Base-by-base conservation (phyloP, 352 stramenopile genomes). In the Globisporangium emineosum region DNA sequence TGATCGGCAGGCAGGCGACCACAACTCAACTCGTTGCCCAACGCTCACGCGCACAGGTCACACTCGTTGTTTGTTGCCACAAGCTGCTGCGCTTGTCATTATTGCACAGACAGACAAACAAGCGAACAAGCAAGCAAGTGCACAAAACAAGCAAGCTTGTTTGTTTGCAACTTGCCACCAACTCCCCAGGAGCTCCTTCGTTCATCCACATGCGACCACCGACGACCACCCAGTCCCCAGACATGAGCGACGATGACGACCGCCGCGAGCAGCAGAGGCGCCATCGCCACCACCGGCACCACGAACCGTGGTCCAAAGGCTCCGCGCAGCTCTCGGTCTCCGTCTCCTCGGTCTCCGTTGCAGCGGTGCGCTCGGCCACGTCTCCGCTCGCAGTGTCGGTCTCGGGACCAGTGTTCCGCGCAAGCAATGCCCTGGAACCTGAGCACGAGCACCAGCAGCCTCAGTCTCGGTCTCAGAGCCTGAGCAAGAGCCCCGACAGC, bases 321-420 rank as follows among this genome's bases (percentile, higher is more conserved):
- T 43, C 19, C 17, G 6, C n/a, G 2, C 43, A 23, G 7, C 19
- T 23, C 43, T 51, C 43, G 9, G 43, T 23, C 43, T 51, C 43
- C 43, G n/a, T 23, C 5, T 45, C 37, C 51, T 57, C 51, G 25
- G 30, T n/a, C 7, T 25, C 51, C 35, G 51, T 33, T 33, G 23
- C 50, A 19, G 3, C 27, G 17, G n/a, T 19, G 27, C 35, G 51
- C 10, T 57, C 53, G 2, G 17, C 43, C 21, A 43, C 27, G 54
- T 63, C 62, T 19, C 62, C 53, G 42, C 62, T 67, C 55, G 54
- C 62, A 19, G 62, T 58, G 15, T 67, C 62, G 13, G 54, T 67
- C 19, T 67, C 62, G 1, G 55, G 27, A 2, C 53, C 56, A 5
- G 19, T 32, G 42, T 67, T 62, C 40, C 42, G 47, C 12, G 45